These are phyloP conservation scores for Metschnikowia drakensbergensis DNA, from an alignment of 805 yeast species.

Conservation along the genomic window DNA sequence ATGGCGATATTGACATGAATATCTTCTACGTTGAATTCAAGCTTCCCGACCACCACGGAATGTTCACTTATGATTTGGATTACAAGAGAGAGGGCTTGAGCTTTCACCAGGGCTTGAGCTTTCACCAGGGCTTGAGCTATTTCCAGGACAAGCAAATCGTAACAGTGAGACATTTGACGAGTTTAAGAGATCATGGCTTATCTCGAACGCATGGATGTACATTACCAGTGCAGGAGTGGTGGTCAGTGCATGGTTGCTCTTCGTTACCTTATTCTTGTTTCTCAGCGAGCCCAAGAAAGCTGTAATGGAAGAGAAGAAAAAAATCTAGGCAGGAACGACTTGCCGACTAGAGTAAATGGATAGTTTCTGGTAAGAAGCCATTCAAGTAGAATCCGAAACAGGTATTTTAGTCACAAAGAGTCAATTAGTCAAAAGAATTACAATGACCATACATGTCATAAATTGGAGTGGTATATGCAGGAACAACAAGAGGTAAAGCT, in stretches of 20 bases:
- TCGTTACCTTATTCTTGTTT: constrained; percentile 62
- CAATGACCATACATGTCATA: no score
- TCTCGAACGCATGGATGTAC: constrained; percentile 91
- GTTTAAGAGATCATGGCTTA: constrained; percentile 88
- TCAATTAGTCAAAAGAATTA: no score
- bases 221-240: constrained; percentile 68
- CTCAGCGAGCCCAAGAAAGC: constrained; percentile 21
- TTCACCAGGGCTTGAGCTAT: constrained; percentile 68
- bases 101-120: constrained; percentile 69
- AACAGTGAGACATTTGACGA: constrained; percentile 92
- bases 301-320: constrained; percentile 3
- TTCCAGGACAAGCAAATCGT: constrained; percentile 65
- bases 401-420: no score
- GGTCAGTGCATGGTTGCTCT: constrained; percentile 69
- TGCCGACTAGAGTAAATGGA: neutral
- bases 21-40: constrained; percentile 54
- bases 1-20: constrained; percentile 44
- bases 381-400: no score
- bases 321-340: neutral
- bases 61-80: constrained; percentile 79
- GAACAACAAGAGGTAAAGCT: no score
- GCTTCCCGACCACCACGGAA: constrained; percentile 95
- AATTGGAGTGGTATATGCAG: no score
- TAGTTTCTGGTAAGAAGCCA: neutral
- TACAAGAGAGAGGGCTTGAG: constrained; percentile 76